Evolutionary conservation across 1,284 basidiomycete species (phyloP), one percentile per base, ranked within the genome.

Genomic region (Inonotus hispidus): DNA sequence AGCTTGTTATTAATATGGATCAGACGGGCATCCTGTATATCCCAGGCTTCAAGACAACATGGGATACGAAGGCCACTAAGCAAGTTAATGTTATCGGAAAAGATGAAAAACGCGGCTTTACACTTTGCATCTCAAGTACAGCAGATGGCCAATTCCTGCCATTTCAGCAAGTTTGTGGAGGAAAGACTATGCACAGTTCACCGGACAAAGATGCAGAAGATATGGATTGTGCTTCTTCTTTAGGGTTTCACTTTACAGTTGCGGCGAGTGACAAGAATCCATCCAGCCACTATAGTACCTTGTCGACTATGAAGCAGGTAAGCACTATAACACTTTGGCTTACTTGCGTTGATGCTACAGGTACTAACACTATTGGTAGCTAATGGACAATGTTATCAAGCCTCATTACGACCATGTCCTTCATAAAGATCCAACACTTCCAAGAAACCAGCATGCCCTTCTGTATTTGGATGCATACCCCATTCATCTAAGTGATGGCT

Each of bases 201-300:
- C 73, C 73, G 14, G 52, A 43, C 5, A 7, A 53, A 25, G 58
- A 35, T 0, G 58, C 68, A 2, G 65, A 64, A 0, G 19, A 63
- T 43, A 67, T 68, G 27, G 47, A 61, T 7, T 69, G 73, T 32
- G 68, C 70, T 1, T 16, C 56, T 0, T 47, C 59, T 10, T 58
- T 67, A n/a, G 71, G 72, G 0, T 72, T 75, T 52, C 52, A 56
- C 25, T 68, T 75, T 43, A 66, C 66, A 19, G 62, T 59, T 1
- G 58, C 61, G n/a, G 73, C 71, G 11, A 72, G 65, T 3, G 61
- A 59, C 8, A 78, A 68, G 0, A 75, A 78, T 61, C 78, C 76
- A 76, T 75, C 75, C 32, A 77, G 71, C 29, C 64, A 68, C 3
- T 53, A 64, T 3, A 73, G 74, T n/a, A 68, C 8, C 47, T 19